These are phyloP conservation scores for Botrytis cinerea DNA, from an alignment of 2,329 filamentous ascomycete genomes.

Conservation along the genomic window DNA sequence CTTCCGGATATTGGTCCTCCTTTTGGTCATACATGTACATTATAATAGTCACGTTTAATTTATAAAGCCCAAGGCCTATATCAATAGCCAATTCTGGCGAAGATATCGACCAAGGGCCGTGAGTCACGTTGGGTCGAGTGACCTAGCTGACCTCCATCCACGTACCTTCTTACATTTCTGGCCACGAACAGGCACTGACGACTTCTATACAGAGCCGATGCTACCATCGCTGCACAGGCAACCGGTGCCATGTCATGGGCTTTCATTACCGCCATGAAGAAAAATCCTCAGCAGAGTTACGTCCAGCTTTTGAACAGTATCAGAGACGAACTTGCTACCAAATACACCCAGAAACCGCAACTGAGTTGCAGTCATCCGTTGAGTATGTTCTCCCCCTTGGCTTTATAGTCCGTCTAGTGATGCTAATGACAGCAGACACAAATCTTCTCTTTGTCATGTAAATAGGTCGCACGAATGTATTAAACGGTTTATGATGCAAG, in stretches of 20 bases:
- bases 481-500: constrained; percentile 15
- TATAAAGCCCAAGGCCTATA: constrained; percentile 36
- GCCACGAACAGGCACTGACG: constrained; percentile 18
- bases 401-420: constrained; percentile 9
- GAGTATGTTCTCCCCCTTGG: constrained; percentile 55
- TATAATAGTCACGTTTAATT: constrained; percentile 25
- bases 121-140: constrained; percentile 40
- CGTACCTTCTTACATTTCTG: background rate
- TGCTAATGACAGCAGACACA: constrained; percentile 51
- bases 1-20: constrained; percentile 29
- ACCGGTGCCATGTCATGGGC: constrained; percentile 99
- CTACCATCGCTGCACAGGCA: constrained; percentile 78
- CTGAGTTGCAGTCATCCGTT: constrained; percentile 94
- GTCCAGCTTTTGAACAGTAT: constrained; percentile 95
- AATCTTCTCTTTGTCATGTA: constrained; percentile 65
- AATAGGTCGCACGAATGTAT: constrained; percentile 29
- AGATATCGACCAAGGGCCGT: constrained; percentile 39
- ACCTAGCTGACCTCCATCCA: constrained; percentile 16
- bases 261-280: constrained; percentile 87
- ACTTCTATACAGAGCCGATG: constrained; percentile 68
- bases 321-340: constrained; percentile 80
- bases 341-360: constrained; percentile 95
- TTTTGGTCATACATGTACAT: constrained; percentile 29
- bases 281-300: constrained; percentile 94
- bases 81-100: constrained; percentile 36